Conservation (phyloP, 1,284 basidiomycete species). For the Sparassis latifolia region DNA sequence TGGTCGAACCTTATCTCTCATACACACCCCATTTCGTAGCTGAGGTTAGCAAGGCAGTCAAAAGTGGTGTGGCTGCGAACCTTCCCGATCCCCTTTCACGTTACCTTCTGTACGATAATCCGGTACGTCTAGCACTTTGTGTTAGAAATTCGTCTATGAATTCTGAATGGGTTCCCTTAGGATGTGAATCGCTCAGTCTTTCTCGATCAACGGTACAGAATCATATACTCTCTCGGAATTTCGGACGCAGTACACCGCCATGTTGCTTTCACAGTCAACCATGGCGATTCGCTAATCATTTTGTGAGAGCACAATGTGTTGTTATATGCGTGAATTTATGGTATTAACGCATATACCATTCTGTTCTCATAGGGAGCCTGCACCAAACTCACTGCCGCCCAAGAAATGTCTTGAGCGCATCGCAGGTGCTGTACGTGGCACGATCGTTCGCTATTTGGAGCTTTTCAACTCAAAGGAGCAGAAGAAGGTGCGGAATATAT, state of each 20-base stretch:
- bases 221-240: background rate
- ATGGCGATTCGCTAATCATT: background rate
- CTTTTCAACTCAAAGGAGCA: background rate
- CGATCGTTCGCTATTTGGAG: background rate
- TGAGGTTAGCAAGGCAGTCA: background rate
- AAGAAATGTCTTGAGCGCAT: background rate
- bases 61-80: background rate
- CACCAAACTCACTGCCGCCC: no score
- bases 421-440: background rate
- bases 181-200: background rate
- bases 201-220: background rate
- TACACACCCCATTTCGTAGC: background rate
- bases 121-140: background rate
- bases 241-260: background rate
- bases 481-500: background rate
- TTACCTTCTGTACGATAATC: background rate
- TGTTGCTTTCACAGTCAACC: background rate
- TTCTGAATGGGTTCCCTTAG: background rate
- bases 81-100: background rate
- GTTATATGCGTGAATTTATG: background rate
- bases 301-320: background rate
- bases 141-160: background rate
- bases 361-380: background rate
- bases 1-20: no score
- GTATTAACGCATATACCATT: background rate